Conservation (phyloP, 202 grass and related monocot species). For the Panicum hallii region DNA sequence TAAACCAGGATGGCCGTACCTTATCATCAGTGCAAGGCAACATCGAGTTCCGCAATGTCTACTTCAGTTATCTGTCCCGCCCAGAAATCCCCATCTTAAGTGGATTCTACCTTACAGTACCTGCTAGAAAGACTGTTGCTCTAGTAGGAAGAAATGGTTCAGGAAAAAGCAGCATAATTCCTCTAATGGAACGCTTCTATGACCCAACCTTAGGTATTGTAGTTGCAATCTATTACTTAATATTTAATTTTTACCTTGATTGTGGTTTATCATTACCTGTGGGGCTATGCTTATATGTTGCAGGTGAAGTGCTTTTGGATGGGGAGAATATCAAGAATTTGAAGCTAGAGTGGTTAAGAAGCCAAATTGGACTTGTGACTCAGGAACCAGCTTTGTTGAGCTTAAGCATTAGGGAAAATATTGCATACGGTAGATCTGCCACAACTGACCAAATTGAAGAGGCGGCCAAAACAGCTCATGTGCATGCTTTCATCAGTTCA, state of each 20-base stretch:
- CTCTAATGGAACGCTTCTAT: constrained; percentile 99
- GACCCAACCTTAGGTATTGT: constrained; percentile 95
- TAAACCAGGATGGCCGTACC: constrained; percentile 82
- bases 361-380: constrained; percentile 98
- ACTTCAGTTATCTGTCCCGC: constrained; percentile 97
- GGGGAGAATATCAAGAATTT: constrained; percentile 97
- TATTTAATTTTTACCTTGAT: constrained; percentile 35
- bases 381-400: constrained; percentile 97
- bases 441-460: constrained; percentile 94
- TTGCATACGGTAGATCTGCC: constrained; percentile 90
- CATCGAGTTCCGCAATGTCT: constrained; percentile 99
- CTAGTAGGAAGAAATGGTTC: constrained; percentile 99
- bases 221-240: constrained; percentile 34
- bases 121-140: constrained; percentile 91
- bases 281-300: constrained; percentile 43
- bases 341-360: constrained; percentile 95
- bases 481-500: constrained; percentile 94
- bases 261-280: constrained; percentile 23
- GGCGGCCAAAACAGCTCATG: constrained; percentile 96
- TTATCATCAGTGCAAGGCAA: constrained; percentile 85
- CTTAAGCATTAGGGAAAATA: constrained; percentile 96
- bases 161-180: constrained; percentile 99
- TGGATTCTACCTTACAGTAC: constrained; percentile 92
- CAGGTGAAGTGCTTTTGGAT: constrained; percentile 98
- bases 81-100: constrained; percentile 98